Base-by-base conservation (phyloP, 2,329 filamentous ascomycete species). In the Talaromyces sp. region DNA sequence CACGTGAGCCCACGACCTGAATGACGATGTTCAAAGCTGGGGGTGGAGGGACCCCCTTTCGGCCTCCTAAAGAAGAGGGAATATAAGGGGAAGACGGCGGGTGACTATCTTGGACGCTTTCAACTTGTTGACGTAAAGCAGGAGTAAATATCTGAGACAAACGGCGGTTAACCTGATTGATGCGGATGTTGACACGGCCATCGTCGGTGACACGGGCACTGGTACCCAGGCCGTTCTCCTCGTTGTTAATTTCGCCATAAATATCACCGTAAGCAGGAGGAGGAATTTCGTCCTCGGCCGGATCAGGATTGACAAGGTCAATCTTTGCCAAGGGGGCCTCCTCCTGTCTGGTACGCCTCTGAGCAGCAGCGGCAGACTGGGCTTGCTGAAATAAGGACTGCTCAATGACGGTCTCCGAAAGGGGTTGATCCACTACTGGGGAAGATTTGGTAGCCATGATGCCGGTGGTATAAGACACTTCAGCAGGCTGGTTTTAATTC, bases 21-120 rank as follows among this genome's bases (percentile, higher is more conserved):
- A 86, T 84, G 4, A 85, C 83, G 50, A 86, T 81, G 62, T 85
- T 86, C 24, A 85, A 39, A 64, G 91, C 80, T 16, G 58, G 41
- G 19, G 41, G 43, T 49, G 37, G 58, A 50, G 41, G 58, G n/a
- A 47, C 41, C 16, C 24, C 41, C 27, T 33, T 22, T 2, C 50
- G 31, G 19, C n/a, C 43, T 60, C 31, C 31, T 24, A 60, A 13
- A 14, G 31, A 50, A 39, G 58, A 6, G 16, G 24, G 31, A 6
- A 60, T 35, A 27, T 60, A 60, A 2, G 58, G 58, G 13, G 57
- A 35, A 50, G 43, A 43, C 11, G 22, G 35, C 16, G 39, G 22
- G 7, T 1, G 24, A 27, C 31, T 27, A n/a, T 60, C 31, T n/a
- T 60, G 31, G 27, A 24, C 58, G n/a, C 4, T n/a, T 13, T 60